Evolutionary conservation across 2,329 filamentous ascomycete species (phyloP).

Genomic region (Passalora sequoiae): DNA sequence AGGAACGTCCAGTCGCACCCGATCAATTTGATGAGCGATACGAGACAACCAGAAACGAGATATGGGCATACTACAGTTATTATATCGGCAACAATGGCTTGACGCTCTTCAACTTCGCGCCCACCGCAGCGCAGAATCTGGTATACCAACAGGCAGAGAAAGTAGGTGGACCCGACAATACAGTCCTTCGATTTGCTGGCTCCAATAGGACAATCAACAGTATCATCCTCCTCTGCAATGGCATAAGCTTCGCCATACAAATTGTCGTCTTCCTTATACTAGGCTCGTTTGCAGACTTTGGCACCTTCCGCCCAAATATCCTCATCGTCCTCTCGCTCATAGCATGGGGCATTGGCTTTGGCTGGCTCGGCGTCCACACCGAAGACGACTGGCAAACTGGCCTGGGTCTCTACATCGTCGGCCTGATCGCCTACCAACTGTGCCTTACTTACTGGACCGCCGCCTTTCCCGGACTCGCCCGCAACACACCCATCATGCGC

Average conservation of each 20-base stretch:
- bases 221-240: constrained; percentile 61
- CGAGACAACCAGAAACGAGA: constrained; percentile 50
- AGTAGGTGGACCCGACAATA: constrained; percentile 38
- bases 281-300: constrained; percentile 58
- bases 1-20: constrained; percentile 45
- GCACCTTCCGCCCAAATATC: constrained; percentile 58
- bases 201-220: constrained; percentile 56
- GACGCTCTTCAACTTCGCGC: constrained; percentile 60
- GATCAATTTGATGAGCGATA: constrained; percentile 52
- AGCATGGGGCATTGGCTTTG: constrained; percentile 61
- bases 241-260: constrained; percentile 64
- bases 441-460: constrained; percentile 66
- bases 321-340: constrained; percentile 57
- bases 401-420: constrained; percentile 61
- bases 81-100: constrained; percentile 63
- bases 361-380: constrained; percentile 61
- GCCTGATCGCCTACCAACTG: constrained; percentile 61
- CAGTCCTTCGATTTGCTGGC: constrained; percentile 53
- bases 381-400: constrained; percentile 56
- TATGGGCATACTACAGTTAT: constrained; percentile 48
- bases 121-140: constrained; percentile 61
- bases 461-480: constrained; percentile 55
- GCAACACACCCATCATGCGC: constrained; percentile 50
- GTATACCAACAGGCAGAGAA: constrained; percentile 55
- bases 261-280: constrained; percentile 52